A percentile compares a stretch with the other conserved stretches of the same genome.
Evolutionary conservation across 495 filamentous ascomycete genomes (phyloP).

Genomic region (Achaetomiella virescens): DNA sequence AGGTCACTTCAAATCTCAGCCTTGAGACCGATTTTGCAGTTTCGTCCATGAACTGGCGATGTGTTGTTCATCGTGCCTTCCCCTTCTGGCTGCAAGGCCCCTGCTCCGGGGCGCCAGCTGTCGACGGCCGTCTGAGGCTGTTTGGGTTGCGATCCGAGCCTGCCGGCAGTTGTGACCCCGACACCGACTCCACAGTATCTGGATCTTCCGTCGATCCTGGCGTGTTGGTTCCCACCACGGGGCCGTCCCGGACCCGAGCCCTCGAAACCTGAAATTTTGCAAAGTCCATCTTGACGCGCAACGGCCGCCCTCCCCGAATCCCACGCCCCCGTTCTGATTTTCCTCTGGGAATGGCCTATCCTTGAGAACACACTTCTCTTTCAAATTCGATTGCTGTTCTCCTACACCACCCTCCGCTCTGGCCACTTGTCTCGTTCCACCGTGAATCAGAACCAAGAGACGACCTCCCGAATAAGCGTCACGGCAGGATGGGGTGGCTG

Average conservation of each 20-base stretch:
- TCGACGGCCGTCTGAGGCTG: not conserved
- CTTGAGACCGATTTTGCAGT: too few relatives aligned
- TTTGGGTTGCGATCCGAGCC: not conserved
- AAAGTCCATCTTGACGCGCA: not conserved
- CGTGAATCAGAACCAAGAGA: not conserved
- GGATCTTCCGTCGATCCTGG: not conserved
- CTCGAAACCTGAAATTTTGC: slow-evolving; percentile 4
- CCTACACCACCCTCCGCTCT: not conserved
- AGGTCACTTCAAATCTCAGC: too few relatives aligned
- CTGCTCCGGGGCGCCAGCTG: too few relatives aligned
- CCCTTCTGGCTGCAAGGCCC: too few relatives aligned
- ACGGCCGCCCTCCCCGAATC: not conserved
- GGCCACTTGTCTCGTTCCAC: not conserved
- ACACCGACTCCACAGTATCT: not conserved
- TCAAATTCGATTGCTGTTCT: not conserved
- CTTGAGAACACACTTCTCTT: not conserved
- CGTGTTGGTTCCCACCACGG: not conserved
- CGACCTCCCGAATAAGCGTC: not conserved
- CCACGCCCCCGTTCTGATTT: not conserved
- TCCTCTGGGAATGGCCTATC: not conserved
- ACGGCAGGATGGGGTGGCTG: slow-evolving; percentile 43
- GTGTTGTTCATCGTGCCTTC: too few relatives aligned
- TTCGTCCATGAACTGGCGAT: too few relatives aligned
- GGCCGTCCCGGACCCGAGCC: not conserved
- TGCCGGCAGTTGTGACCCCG: slow-evolving; percentile 1